Evolutionary conservation across 2,329 filamentous ascomycete species (phyloP), one percentile per base, ranked within the genome.

Genomic region (Cucurbitaria berberidis): DNA sequence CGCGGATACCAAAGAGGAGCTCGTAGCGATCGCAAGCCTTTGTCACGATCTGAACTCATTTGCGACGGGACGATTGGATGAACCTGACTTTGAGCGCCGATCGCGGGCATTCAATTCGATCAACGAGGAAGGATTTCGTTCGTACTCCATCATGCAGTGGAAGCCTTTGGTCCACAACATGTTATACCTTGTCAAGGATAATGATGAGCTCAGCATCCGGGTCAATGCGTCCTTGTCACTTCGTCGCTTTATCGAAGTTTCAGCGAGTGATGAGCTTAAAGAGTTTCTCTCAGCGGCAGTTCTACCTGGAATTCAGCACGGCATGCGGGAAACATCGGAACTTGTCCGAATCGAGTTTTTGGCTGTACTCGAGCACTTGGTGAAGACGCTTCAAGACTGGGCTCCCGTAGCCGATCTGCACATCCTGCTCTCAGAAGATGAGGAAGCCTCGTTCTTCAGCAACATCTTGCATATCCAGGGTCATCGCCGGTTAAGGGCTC

Each of bases 401-500:
- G 71, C 82, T 5, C 84, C 86, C 2, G 82, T 98, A 34, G 82
- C 84, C 26, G 92, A 96, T 70, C 84, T 99, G 77, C 79, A 84
- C 53, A 81, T 82, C 5, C 82, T 99, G 10, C 82, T 95, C 34
- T 83, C 84, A 8, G 82, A 80, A 13, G 91, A 96, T 55, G 89
- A 93, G 41, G 89, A 90, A 66, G 85, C 86, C 10, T 90, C 90
- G 0, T 97, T 99, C 78, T 99, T 98, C 79, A 89, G 85, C 74
- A 96, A 98, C 65, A 86, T 98, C 39, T 80, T 98, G 30, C 93
- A 95, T 68, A 93, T 96, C 42, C 92, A 96, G 45, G 88, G 92
- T 30, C 88, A 95, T 54, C 87, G 91, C 59, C 90, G 96, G 66
- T 82, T 96, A 48, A 89, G 93, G 63, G 93, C 95, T 2, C 79